A percentile compares a stretch with the other conserved stretches of the same genome.
phyloP scores from a whole-genome alignment of 1,284 basidiomycete genomes.

The Inonotus obliquus region DNA sequence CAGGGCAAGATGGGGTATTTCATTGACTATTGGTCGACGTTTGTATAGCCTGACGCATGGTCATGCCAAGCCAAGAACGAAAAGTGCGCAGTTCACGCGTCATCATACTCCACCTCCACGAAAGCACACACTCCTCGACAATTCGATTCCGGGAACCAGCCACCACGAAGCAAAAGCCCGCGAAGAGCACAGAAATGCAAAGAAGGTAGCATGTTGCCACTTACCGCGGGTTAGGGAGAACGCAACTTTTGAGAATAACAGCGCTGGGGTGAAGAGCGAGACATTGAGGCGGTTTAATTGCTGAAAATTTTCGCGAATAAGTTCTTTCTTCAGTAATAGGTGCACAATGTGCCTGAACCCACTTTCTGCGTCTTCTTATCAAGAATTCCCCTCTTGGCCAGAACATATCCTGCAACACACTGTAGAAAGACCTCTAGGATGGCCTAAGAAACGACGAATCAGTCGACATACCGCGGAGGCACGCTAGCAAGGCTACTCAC shows the following conservation, averaged over 20 bases:
- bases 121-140: neutral
- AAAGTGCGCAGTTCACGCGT: no score
- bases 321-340: neutral
- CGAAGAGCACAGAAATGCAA: neutral
- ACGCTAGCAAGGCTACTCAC: constrained; percentile 32
- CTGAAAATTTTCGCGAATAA: constrained; percentile 31
- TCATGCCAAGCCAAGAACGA: no score
- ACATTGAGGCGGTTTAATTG: constrained; percentile 79
- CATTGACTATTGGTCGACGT: no score
- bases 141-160: neutral
- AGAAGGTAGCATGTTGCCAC: constrained; percentile 21
- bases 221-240: constrained; percentile 70
- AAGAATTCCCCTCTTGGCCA: constrained; percentile 76
- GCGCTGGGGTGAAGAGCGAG: constrained; percentile 86
- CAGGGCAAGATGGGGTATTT: no score
- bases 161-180: neutral
- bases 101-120: no score
- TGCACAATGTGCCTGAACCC: constrained; percentile 22
- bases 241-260: constrained; percentile 92
- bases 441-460: constrained; percentile 46
- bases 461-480: neutral
- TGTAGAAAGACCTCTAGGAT: constrained; percentile 87
- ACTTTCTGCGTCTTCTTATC: constrained; percentile 90
- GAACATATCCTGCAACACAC: constrained; percentile 81
- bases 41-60: no score